Evolutionary conservation across 257 asterid species (phyloP).

Genomic region (Penstemon newberryi): DNA sequence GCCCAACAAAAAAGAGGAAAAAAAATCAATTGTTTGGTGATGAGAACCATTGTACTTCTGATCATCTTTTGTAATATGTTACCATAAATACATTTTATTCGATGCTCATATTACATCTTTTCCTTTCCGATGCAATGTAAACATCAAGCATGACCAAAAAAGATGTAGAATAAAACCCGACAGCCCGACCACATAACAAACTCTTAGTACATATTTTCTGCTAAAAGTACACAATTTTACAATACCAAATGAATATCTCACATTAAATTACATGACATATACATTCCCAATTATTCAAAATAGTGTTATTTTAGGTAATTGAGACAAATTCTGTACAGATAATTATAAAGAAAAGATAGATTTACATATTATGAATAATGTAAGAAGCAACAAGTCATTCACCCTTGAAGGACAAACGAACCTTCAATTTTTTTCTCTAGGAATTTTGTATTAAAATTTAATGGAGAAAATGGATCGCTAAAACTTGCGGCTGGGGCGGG

Average conservation of each 20-base stretch:
- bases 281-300: too few relatives aligned
- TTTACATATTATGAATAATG: slow-evolving; percentile 34
- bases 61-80: slow-evolving; percentile 11
- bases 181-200: too few relatives aligned
- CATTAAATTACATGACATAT: too few relatives aligned
- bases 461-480: slow-evolving; percentile 54
- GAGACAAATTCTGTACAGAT: slow-evolving; percentile 31
- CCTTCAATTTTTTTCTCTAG: slow-evolving; percentile 57
- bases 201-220: too few relatives aligned
- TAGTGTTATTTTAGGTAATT: too few relatives aligned
- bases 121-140: too few relatives aligned
- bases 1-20: too few relatives aligned
- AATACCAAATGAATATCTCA: too few relatives aligned
- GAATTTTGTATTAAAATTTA: slow-evolving; percentile 53
- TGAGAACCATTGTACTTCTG: neutral
- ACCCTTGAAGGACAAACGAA: slow-evolving; percentile 72
- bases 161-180: too few relatives aligned
- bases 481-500: slow-evolving; percentile 80
- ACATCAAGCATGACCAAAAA: too few relatives aligned
- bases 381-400: slow-evolving; percentile 22
- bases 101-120: too few relatives aligned
- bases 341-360: slow-evolving; percentile 13
- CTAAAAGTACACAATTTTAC: too few relatives aligned
- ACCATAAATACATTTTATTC: neutral
- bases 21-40: neutral